Evolutionary conservation across 805 yeast species (phyloP), one percentile per base, ranked within the genome.

Genomic region (Isabelozyma pseudorhagii): DNA sequence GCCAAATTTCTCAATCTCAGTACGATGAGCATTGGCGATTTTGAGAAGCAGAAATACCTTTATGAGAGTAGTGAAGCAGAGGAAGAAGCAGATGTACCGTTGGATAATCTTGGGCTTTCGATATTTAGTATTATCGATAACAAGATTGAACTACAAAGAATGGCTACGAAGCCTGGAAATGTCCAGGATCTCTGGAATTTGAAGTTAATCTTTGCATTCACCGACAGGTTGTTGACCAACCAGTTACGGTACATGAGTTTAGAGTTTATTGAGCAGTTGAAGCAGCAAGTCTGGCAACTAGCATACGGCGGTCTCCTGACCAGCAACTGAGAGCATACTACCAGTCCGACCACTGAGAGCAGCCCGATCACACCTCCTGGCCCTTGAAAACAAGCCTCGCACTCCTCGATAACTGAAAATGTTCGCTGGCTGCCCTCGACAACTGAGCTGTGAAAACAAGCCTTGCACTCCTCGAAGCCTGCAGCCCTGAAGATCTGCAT

Each of bases 181-280:
- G 54, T 72, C 4, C 85, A 84, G 44, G 88, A 85, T 48, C 64
- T 86, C 47, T 81, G 88, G 84, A 84, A 83, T 55, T 64, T 86
- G 50, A 78, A 79, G 51, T 61, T 87, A 45, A 63, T 87, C 8
- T 83, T 87, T 66, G 79, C 83, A 13, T 87, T 74, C 66, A 75
- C 80, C 40, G 89, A 85, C 48, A 64, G 68, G 45, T 54, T 67
- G 21, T 50, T 72, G 38, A 57, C 57, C 11, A 68, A 66, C 31
- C 72, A 72, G 5, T 59, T 77, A 55, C 71, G 70, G 50, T 82
- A 76, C 55, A 58, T 84, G 42, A 71, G 74, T 13, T 54, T 74
- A 10, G 80, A 76, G 45, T 83, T 80, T 54, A 70, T 84, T 29
- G 88, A 84, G 53, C 63, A 62, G 44, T 60, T 84, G 51, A 82